phyloP scores from a whole-genome alignment of 331 rosid species.

The Prunus yedoensis region DNA sequence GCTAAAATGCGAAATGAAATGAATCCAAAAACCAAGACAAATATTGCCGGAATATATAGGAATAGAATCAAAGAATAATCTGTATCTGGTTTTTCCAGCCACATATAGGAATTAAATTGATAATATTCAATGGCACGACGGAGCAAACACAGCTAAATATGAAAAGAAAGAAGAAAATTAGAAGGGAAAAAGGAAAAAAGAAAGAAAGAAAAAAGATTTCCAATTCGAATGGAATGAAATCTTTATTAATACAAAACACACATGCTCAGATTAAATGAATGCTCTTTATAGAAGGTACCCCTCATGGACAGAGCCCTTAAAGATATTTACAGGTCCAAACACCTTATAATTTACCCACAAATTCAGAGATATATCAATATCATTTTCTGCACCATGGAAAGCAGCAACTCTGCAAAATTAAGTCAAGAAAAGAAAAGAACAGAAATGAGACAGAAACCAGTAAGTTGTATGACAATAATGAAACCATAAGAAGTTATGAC shows the following conservation, averaged over 20 bases:
- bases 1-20: background rate
- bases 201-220: background rate
- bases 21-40: background rate
- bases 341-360: slow-evolving; percentile 32
- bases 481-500: background rate
- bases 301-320: slow-evolving; percentile 15
- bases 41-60: background rate
- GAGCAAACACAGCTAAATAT: background rate
- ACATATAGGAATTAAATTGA: background rate
- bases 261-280: slow-evolving; percentile 17
- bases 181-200: background rate
- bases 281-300: slow-evolving; percentile 24
- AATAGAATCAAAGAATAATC: slow-evolving; percentile 36
- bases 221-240: slow-evolving; percentile 12
- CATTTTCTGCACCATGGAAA: slow-evolving; percentile 65
- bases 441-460: slow-evolving; percentile 15
- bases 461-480: slow-evolving; percentile 19
- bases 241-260: slow-evolving; percentile 29
- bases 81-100: slow-evolving; percentile 13
- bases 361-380: slow-evolving; percentile 21
- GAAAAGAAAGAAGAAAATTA: background rate
- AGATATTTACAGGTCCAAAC: slow-evolving; percentile 40
- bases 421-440: background rate
- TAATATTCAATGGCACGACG: background rate
- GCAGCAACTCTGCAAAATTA: slow-evolving; percentile 64